Base-by-base conservation (phyloP, 2,329 filamentous ascomycete genomes). In the Orbilia blumenaviensis region DNA sequence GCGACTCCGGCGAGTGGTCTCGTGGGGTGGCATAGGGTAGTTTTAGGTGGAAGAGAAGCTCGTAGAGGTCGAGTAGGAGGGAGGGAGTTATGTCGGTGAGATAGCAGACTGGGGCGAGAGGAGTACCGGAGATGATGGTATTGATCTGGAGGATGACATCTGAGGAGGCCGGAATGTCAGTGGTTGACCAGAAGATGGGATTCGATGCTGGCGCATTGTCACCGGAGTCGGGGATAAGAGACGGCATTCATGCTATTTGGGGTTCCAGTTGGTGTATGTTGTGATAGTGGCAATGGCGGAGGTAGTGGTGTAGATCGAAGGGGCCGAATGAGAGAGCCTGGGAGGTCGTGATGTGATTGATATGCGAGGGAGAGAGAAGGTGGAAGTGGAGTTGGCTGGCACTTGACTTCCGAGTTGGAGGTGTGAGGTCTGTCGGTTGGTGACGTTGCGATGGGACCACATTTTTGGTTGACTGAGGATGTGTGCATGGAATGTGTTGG, bases 101-200 rank as follows among this genome's bases (percentile, higher is more conserved):
- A 21, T 42, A 46, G 9, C 48, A 36, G 66, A 77, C 63, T 16
- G 50, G 60, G 27, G 50, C 41, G 36, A 77, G 64, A 36, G 73
- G 73, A 12, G 73, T 77, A 21, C 58, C 52, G 9, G 61, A 25
- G 52, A 77, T 62, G 64, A 77, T 66, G 61, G 67, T 27, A 46
- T 77, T 77, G 23, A 72, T 56, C 38, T 71, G 67, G n/a, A 62
- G 36, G 60, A 77, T 72, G 62, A 67, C 73, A 77, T 77, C 73
- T 77, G 38, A 36, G 34, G 38, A 46, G 14, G 34, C 8, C 6
- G 42, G 48, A 48, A 29, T 56, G 50, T 76, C 58, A 69, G 72
- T 27, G 18, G 27, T 29, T 16, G 58, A 18, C 38, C 41, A 23
- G 18, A 29, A 74, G 56, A 67, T 32, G 38, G 6, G 46, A 38